Percentiles rank a stretch among this genome's conserved stretches.
phyloP scores from a whole-genome alignment of 1,139 yeast species.

The Pichia sp. region DNA sequence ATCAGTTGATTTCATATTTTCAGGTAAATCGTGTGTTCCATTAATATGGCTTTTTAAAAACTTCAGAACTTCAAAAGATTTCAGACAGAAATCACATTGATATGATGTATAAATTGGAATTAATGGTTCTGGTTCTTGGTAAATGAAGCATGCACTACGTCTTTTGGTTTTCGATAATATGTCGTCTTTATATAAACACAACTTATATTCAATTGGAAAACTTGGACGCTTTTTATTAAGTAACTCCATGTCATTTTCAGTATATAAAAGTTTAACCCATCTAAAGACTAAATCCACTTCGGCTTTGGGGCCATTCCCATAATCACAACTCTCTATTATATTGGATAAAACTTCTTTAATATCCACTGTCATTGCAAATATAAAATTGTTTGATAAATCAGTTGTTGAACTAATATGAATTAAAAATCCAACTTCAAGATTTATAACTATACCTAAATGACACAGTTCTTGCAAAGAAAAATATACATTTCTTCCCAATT shows the following conservation, averaged over 20 bases:
- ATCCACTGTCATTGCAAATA: constrained; percentile 2
- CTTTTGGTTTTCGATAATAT: neutral
- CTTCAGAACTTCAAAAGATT: neutral
- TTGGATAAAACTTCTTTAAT: constrained; percentile 1
- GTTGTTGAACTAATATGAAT: constrained; percentile 9
- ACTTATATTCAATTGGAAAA: constrained; percentile 1
- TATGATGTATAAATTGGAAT: constrained; percentile 4
- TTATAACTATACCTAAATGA: constrained; percentile 12
- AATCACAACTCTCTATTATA: constrained; percentile 5
- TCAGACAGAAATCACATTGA: constrained; percentile 12
- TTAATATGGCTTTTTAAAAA: constrained; percentile 6
- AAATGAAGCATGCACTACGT: neutral
- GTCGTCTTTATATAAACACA: neutral
- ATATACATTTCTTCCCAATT: constrained; percentile 8
- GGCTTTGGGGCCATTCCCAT: neutral
- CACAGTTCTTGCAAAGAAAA: constrained; percentile 1
- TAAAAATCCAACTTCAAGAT: constrained; percentile 12
- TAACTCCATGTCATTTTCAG: constrained; percentile 2
- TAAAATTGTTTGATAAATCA: neutral
- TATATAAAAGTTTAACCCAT: constrained; percentile 5
- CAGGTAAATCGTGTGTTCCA: neutral
- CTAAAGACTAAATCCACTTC: constrained; percentile 1
- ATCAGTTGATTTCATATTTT: neutral
- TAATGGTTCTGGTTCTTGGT: constrained; percentile 11
- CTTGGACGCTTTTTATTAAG: neutral